phyloP scores from a whole-genome alignment of 495 filamentous ascomycete genomes.

The Stereocaulon alpinum region DNA sequence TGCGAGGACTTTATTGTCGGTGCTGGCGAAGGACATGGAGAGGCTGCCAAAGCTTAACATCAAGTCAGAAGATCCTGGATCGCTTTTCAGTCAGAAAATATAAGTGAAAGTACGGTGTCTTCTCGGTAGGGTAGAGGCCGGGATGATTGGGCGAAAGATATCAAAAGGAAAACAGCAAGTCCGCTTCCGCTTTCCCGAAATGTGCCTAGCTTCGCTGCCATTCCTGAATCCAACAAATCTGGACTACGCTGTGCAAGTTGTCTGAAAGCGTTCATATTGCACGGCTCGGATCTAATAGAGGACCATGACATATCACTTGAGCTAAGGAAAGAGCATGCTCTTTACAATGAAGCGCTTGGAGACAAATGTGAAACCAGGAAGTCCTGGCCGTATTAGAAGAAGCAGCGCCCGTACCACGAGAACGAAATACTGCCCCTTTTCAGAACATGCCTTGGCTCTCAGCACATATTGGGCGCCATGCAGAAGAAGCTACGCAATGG shows the following conservation, averaged over 20 bases:
- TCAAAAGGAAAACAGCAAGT: not conserved
- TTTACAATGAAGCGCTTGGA: not conserved
- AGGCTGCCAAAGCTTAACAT: not conserved
- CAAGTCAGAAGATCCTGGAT: not conserved
- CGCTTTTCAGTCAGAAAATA: not conserved
- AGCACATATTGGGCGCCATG: not conserved
- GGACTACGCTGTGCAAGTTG: not conserved
- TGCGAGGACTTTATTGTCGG: not conserved
- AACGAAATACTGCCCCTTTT: not conserved
- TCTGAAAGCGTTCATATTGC: not conserved
- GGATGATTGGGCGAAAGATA: not conserved
- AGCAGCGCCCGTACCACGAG: not conserved
- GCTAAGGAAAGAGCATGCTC: not conserved
- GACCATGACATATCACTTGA: not conserved
- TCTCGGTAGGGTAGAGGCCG: not conserved
- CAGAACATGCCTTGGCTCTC: not conserved
- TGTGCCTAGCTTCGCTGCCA: not conserved
- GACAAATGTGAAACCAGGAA: not conserved
- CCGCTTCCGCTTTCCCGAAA: not conserved
- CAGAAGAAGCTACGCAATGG: no score
- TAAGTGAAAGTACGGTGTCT: not conserved
- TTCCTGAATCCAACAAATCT: not conserved
- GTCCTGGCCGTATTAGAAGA: not conserved
- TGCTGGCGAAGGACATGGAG: not conserved
- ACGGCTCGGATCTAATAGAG: not conserved